Conservation (phyloP, 331 rosid genomes). For the Stylosanthes scabra region DNA sequence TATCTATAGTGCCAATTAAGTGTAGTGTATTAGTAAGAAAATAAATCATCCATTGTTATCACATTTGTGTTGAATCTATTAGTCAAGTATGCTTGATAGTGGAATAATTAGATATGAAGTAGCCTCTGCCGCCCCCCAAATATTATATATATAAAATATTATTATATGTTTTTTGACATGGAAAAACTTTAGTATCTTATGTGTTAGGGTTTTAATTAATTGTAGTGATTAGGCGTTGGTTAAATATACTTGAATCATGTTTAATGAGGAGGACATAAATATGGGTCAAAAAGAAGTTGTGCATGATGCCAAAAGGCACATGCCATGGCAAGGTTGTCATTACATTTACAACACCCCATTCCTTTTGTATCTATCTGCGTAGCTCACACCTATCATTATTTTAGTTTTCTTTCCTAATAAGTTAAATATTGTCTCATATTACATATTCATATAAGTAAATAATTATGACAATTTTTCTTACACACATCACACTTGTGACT, state of each 20-base stretch:
- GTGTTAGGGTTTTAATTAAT: conserved; percentile 34
- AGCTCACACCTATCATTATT: conserved; percentile 33
- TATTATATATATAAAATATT: background rate
- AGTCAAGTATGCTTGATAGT: background rate
- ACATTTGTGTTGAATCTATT: background rate
- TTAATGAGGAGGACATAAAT: background rate
- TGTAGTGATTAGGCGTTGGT: conserved; percentile 1
- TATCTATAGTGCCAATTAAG: background rate
- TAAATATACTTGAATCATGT: background rate
- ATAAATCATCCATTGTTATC: background rate
- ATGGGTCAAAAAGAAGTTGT: conserved; percentile 48
- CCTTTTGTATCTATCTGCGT: conserved; percentile 38
- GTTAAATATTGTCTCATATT: background rate
- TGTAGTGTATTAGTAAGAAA: background rate
- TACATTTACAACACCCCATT: conserved; percentile 26
- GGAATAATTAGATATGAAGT: background rate
- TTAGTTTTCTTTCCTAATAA: conserved; percentile 33
- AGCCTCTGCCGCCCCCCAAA: background rate
- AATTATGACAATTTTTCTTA: background rate
- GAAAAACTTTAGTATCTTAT: background rate
- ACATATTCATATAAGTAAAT: background rate
- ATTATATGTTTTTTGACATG: background rate
- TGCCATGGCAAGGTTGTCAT: conserved; percentile 59
- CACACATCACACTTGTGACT: conserved; percentile 21
- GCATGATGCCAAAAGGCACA: conserved; percentile 53